phyloP scores from a whole-genome alignment of 192 early-diverging fungal genomes.

The Umbelopsis sp. region DNA sequence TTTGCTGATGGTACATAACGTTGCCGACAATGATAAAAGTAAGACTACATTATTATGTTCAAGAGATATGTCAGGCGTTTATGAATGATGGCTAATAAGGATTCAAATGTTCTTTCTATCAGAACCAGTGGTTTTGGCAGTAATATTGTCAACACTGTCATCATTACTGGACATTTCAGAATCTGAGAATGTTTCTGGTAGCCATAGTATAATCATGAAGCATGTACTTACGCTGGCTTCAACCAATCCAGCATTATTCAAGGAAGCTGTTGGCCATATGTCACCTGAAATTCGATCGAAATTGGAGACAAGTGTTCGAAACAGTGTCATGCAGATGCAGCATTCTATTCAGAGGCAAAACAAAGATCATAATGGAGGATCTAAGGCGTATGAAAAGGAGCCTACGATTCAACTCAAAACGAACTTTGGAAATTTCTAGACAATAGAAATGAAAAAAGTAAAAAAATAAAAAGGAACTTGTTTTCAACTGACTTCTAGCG shows the following conservation, averaged over 20 bases:
- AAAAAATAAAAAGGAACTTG: not conserved
- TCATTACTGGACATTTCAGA: conserved; percentile 37
- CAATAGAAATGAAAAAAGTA: not conserved
- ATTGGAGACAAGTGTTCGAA: conserved; percentile 51
- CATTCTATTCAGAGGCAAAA: conserved; percentile 42
- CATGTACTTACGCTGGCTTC: conserved; percentile 47
- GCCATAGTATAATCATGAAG: conserved; percentile 45
- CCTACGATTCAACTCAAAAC: conserved; percentile 48
- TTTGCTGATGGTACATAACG: conserved; percentile 41
- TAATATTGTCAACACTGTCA: conserved; percentile 50
- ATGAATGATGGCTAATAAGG: not conserved
- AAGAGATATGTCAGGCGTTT: too few species aligned
- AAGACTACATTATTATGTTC: conserved; percentile 7
- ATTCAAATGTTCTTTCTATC: conserved; percentile 3
- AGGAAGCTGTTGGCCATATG: conserved; percentile 35
- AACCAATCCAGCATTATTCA: conserved; percentile 42
- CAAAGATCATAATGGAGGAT: conserved; percentile 26
- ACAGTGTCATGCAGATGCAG: conserved; percentile 45
- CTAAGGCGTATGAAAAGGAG: conserved; percentile 30
- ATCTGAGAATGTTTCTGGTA: not conserved
- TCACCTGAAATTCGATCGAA: conserved; percentile 42
- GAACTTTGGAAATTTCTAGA: conserved; percentile 35
- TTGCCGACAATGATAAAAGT: conserved; percentile 43
- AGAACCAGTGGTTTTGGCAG: conserved; percentile 39
- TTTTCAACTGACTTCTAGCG: not conserved